phyloP scores from a whole-genome alignment of 192 early-diverging fungal species.

The Backusella morwellensis region DNA sequence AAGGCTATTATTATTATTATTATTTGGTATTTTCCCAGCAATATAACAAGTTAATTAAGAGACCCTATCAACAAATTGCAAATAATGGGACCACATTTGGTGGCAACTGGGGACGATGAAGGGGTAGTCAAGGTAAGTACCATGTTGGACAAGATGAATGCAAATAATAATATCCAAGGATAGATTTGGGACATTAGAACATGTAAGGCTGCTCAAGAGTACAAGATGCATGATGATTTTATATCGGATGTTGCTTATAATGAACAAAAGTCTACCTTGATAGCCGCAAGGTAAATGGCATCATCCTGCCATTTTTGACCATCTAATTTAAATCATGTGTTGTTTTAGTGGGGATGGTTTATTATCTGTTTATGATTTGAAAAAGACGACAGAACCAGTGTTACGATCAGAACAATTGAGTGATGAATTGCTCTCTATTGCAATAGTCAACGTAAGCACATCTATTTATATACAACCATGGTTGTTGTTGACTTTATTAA shows the following conservation, averaged over 20 bases:
- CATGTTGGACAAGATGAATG: not conserved
- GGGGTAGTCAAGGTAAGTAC: slow-evolving; percentile 75
- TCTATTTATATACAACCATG: not conserved
- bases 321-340: not conserved
- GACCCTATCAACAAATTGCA: slow-evolving; percentile 78
- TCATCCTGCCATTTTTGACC: not conserved
- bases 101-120: slow-evolving; percentile 93
- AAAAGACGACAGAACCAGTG: slow-evolving; percentile 73
- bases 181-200: slow-evolving; percentile 90
- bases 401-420: slow-evolving; percentile 86
- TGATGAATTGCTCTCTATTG: slow-evolving; percentile 90
- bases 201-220: slow-evolving; percentile 70
- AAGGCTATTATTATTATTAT: slow-evolving; percentile 15
- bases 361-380: slow-evolving; percentile 86
- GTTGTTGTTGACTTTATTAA: slow-evolving; percentile 10
- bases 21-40: too few species aligned
- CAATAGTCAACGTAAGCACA: slow-evolving; percentile 55
- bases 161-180: not conserved
- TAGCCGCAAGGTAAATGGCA: slow-evolving; percentile 63
- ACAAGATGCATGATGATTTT: slow-evolving; percentile 87
- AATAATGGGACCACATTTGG: slow-evolving; percentile 62
- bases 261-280: slow-evolving; percentile 64
- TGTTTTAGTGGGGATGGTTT: slow-evolving; percentile 79
- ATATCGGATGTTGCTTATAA: slow-evolving; percentile 84
- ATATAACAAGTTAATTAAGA: not conserved